Evolutionary conservation across 805 yeast genomes (phyloP).

Genomic region (Komagataella ulmi): DNA sequence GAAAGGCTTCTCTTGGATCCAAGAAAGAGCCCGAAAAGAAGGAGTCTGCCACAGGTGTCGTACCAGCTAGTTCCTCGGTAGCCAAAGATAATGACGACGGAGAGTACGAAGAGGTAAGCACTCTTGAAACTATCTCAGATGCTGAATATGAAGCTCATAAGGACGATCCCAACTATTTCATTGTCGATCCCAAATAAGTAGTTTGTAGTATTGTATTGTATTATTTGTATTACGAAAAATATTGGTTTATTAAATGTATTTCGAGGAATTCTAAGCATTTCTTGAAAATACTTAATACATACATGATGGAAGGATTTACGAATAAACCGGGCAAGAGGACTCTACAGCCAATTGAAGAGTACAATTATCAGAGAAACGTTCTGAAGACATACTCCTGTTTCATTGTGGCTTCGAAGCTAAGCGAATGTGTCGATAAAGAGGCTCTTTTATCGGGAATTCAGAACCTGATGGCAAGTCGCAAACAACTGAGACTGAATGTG

Average conservation of each 20-base stretch:
- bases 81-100: conserved; percentile 1
- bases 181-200: conserved; percentile 12
- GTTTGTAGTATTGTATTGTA: neutral
- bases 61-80: conserved; percentile 1
- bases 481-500: neutral
- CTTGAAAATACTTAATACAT: no score
- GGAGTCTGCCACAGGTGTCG: conserved; percentile 3
- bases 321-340: neutral
- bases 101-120: conserved; percentile 19
- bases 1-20: conserved; percentile 1
- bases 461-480: neutral
- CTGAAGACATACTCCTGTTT: neutral
- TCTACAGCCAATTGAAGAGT: neutral
- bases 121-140: conserved; percentile 37
- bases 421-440: neutral
- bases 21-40: neutral
- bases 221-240: neutral
- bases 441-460: neutral
- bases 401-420: neutral
- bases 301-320: no score
- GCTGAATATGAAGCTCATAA: conserved; percentile 29
- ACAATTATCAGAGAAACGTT: neutral
- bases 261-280: neutral
- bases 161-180: conserved; percentile 36
- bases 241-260: neutral